A percentile compares a stretch with the other conserved stretches of the same genome.
These are phyloP conservation scores for Xerocomus amazonicus DNA, from an alignment of 1,284 basidiomycete species.

Conservation along the genomic window DNA sequence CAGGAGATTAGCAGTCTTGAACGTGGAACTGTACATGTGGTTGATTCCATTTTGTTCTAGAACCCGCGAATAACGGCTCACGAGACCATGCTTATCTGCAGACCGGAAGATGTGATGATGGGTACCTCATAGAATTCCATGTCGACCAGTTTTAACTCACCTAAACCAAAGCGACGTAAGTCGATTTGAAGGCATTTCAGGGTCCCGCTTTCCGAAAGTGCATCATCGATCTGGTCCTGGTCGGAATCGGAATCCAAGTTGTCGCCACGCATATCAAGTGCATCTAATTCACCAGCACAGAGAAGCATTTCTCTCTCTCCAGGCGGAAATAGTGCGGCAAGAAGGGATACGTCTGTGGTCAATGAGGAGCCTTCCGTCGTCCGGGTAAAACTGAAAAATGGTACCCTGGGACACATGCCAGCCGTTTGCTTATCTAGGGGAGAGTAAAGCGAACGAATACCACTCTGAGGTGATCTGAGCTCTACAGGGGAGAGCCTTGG, in stretches of 20 bases:
- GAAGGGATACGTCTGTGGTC: slow-evolving; percentile 58
- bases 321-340: slow-evolving; percentile 63
- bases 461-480: slow-evolving; percentile 8
- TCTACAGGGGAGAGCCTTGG: slow-evolving; percentile 24
- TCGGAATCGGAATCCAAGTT: slow-evolving; percentile 32
- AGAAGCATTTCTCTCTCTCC: slow-evolving; percentile 71
- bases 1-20: slow-evolving; percentile 79
- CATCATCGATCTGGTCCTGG: slow-evolving; percentile 33
- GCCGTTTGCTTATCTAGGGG: slow-evolving; percentile 15
- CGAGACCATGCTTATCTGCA: slow-evolving; percentile 70
- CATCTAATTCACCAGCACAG: slow-evolving; percentile 63
- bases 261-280: slow-evolving; percentile 42
- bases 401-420: slow-evolving; percentile 34
- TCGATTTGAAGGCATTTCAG: slow-evolving; percentile 70
- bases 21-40: slow-evolving; percentile 83
- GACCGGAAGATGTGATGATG: slow-evolving; percentile 2
- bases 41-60: slow-evolving; percentile 70
- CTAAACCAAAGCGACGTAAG: slow-evolving; percentile 63
- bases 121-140: not conserved
- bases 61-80: slow-evolving; percentile 71
- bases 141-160: slow-evolving; percentile 35
- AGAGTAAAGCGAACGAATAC: slow-evolving; percentile 9
- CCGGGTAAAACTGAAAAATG: slow-evolving; percentile 74
- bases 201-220: slow-evolving; percentile 33
- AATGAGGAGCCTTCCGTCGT: slow-evolving; percentile 71